Evolutionary conservation across 306 rosid genomes (phyloP).

Genomic region (Fagus sylvatica): DNA sequence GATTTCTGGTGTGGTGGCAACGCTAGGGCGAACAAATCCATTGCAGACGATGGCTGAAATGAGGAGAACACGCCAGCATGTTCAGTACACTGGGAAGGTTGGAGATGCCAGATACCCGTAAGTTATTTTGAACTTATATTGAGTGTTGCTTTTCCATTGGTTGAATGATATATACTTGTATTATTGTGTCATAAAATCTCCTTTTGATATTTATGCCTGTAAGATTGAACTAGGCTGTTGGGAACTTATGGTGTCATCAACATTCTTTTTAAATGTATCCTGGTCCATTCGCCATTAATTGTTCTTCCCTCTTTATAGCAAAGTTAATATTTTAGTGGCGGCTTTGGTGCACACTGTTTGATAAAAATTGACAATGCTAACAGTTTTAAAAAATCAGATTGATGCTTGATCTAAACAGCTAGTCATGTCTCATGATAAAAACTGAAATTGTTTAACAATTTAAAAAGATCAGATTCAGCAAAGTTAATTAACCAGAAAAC

Average conservation of each 20-base stretch:
- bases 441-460: neutral
- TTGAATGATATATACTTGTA: neutral
- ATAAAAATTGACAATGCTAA: neutral
- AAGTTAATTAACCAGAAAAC: neutral
- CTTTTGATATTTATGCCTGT: neutral
- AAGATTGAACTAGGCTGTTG: neutral
- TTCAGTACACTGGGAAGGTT: conserved; percentile 87
- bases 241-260: neutral
- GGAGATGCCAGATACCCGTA: conserved; percentile 99
- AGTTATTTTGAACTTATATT: conserved; percentile 39
- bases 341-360: neutral
- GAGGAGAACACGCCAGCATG: conserved; percentile 96
- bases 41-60: conserved; percentile 83
- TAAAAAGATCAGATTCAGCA: neutral
- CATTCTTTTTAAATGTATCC: neutral
- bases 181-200: neutral
- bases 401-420: too few relatives aligned
- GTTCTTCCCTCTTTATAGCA: neutral
- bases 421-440: too few relatives aligned
- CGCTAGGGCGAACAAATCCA: conserved; percentile 87
- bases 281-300: neutral
- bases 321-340: neutral
- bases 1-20: conserved; percentile 88
- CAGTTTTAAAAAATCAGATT: too few relatives aligned
- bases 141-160: conserved; percentile 10